Conservation (phyloP, 1,139 yeast genomes). For the Wickerhamomyces sp. region DNA sequence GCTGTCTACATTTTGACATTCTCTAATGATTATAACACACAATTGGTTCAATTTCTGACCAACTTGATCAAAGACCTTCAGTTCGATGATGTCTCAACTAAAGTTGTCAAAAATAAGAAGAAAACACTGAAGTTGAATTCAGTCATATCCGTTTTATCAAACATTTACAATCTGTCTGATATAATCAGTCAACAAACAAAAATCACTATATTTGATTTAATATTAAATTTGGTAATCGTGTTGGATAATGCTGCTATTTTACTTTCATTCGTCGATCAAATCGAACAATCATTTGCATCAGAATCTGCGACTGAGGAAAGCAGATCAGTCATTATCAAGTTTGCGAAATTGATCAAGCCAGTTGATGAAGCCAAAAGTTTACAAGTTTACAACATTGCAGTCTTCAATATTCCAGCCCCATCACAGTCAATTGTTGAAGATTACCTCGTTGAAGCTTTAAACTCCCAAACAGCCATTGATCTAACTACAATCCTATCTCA, state of each 20-base stretch:
- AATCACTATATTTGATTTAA: conserved; percentile 7
- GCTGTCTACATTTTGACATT: conserved; percentile 15
- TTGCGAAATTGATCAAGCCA: not conserved
- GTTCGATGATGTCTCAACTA: not conserved
- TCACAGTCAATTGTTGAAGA: conserved; percentile 9
- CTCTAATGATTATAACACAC: conserved; percentile 6
- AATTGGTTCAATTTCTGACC: conserved; percentile 7
- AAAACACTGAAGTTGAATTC: conserved; percentile 12
- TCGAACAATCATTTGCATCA: not conserved
- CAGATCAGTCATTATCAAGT: too few species aligned
- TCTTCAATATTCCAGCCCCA: conserved; percentile 6
- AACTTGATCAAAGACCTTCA: conserved; percentile 3
- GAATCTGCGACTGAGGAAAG: conserved; percentile 3
- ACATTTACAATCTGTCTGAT: conserved; percentile 14
- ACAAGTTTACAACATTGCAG: conserved; percentile 5
- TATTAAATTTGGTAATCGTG: conserved; percentile 14
- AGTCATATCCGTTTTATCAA: conserved; percentile 13
- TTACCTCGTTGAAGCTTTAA: conserved; percentile 14
- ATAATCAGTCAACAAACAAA: conserved; percentile 6
- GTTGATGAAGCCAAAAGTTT: conserved; percentile 10
- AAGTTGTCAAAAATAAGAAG: conserved; percentile 17
- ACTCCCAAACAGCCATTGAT: conserved; percentile 14
- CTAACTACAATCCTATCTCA: conserved; percentile 10
- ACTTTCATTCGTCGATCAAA: conserved; percentile 11
- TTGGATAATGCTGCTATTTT: conserved; percentile 14